Base-by-base conservation (phyloP, 345 rosid species). In the Adansonia digitata region DNA sequence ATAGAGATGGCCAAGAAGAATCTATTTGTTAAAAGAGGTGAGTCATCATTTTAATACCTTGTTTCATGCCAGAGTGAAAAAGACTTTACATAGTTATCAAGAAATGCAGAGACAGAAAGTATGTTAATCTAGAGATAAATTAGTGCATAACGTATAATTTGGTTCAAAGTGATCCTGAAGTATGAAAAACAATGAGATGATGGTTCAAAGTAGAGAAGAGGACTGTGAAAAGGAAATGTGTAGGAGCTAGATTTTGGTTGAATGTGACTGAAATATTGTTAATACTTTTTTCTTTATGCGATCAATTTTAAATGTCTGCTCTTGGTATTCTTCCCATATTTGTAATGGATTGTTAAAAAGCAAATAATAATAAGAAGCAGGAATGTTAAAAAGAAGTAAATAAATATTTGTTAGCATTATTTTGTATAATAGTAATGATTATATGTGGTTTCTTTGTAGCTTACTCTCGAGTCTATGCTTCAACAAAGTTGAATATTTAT, bases 1-100 rank as follows among this genome's bases (percentile, higher is more conserved):
- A 90, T 93, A 2, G 99, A 95, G 85, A 93, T 93, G 99, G 99
- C 99, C 64, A 95, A 95, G 89, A 95, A 95, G 85, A 95, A 95
- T 79, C 94, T 95, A 9, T 95, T 95, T 81, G 91, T 95, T 73
- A 95, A 95, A 85, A 85, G 98, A 89, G 99, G 99, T 95, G 71
- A 80, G 66, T 31, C 31, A 48, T 52, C 12, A 45, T 43, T 27
- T 57, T 27, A 12, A 40, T 40, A 39, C 27, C 5, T 79, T 64
- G 48, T 49, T 66, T 9, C 22, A 39, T 75, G 20, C 57, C 18
- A 10, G 22, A 10, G 8, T 29, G 15, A 69, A 31, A 48, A 10
- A 11, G 10, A 40, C 52, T 42, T 55, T 7, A 7, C 31, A 6
- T 43, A 7, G 55, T 68, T 68, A 45, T 69, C 39, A 18, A 29